These are phyloP conservation scores for Diaporthe batatas DNA, from an alignment of 2,329 filamentous ascomycete species.

Conservation along the genomic window DNA sequence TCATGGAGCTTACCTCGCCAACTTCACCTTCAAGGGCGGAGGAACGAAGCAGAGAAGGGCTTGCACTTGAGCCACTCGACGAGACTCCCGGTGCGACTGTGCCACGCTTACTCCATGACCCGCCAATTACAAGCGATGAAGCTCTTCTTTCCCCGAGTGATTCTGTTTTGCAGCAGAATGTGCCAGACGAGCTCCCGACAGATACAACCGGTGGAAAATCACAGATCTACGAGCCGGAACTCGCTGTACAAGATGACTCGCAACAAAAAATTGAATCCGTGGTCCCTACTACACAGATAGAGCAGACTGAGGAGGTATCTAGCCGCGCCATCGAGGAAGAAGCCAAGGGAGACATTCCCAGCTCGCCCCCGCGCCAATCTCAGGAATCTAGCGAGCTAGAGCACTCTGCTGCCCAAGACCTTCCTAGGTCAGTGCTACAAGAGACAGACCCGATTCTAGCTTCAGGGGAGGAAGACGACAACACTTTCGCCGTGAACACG, in stretches of 20 bases:
- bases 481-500: constrained; percentile 45
- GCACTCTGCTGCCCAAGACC: not conserved
- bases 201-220: not conserved
- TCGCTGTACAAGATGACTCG: not conserved
- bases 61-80: not conserved
- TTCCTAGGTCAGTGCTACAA: constrained; percentile 29
- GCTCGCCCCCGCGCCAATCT: not conserved
- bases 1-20: not conserved
- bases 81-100: not conserved
- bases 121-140: not conserved
- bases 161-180: not conserved
- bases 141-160: not conserved
- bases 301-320: not conserved
- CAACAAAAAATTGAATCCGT: not conserved
- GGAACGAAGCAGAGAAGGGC: too few relatives aligned
- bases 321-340: not conserved
- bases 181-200: not conserved
- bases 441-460: constrained; percentile 42
- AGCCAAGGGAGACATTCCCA: not conserved
- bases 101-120: not conserved
- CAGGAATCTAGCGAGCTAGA: not conserved
- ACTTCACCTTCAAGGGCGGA: not conserved
- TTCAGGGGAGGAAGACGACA: constrained; percentile 44
- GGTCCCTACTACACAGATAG: not conserved
- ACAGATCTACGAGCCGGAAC: not conserved